These are phyloP conservation scores for Beauveria australis DNA, from an alignment of 2,329 filamentous ascomycete species.

Conservation along the genomic window DNA sequence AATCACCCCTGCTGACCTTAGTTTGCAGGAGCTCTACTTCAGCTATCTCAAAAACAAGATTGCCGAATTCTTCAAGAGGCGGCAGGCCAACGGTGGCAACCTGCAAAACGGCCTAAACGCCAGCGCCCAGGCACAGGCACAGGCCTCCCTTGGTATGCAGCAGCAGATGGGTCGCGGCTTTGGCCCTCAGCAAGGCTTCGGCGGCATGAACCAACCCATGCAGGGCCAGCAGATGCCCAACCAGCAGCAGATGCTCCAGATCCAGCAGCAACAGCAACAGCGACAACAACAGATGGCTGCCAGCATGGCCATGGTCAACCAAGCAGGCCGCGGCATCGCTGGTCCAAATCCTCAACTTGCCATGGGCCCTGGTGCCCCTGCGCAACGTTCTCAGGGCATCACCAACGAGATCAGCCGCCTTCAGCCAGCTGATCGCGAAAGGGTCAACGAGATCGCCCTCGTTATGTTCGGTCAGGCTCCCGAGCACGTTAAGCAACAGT, in stretches of 20 bases:
- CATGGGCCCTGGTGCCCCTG: slow-evolving; percentile 29
- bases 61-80: slow-evolving; percentile 41
- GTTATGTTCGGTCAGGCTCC: slow-evolving; percentile 31
- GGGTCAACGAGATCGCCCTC: slow-evolving; percentile 36
- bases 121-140: slow-evolving; percentile 30
- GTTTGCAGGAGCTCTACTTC: slow-evolving; percentile 40
- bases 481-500: slow-evolving; percentile 35
- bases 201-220: slow-evolving; percentile 37
- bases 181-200: slow-evolving; percentile 47
- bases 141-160: slow-evolving; percentile 45
- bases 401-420: slow-evolving; percentile 29
- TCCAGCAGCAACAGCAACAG: slow-evolving; percentile 22
- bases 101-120: slow-evolving; percentile 43
- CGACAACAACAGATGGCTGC: slow-evolving; percentile 21
- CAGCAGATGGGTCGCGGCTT: slow-evolving; percentile 43
- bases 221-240: slow-evolving; percentile 43
- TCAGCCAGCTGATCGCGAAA: slow-evolving; percentile 34
- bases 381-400: slow-evolving; percentile 20
- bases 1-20: slow-evolving; percentile 15
- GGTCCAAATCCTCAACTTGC: neutral
- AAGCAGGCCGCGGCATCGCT: slow-evolving; percentile 26
- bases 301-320: slow-evolving; percentile 30
- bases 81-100: slow-evolving; percentile 40
- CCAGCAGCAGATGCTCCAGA: slow-evolving; percentile 24
- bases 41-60: slow-evolving; percentile 36